These are phyloP conservation scores for Penicillium salamii DNA, from an alignment of 495 filamentous ascomycete genomes.

Conservation along the genomic window DNA sequence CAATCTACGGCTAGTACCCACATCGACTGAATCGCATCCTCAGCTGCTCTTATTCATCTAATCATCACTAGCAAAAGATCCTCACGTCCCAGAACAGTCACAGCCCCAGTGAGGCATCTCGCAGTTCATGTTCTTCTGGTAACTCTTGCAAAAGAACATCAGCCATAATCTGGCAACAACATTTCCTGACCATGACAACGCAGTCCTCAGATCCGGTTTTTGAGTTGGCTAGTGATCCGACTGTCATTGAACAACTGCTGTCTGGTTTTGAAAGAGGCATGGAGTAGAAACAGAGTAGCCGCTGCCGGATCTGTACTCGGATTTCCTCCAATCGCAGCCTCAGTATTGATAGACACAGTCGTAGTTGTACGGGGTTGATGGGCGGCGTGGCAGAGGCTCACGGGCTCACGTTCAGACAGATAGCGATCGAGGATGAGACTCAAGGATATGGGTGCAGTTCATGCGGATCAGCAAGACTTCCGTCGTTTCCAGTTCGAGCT, in stretches of 20 bases:
- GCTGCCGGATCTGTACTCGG: conserved; percentile 10
- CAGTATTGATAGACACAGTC: conserved; percentile 12
- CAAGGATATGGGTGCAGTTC: neutral
- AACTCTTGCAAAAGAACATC: conserved; percentile 5
- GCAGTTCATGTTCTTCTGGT: conserved; percentile 18
- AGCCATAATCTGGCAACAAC: conserved; percentile 12
- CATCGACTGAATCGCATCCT: too few species aligned
- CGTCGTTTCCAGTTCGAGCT: too few species aligned
- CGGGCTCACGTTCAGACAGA: neutral
- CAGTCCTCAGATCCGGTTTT: conserved; percentile 11
- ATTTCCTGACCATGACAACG: neutral
- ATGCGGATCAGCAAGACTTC: neutral
- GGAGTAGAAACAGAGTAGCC: conserved; percentile 12
- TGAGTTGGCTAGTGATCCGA: conserved; percentile 9
- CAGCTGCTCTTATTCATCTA: too few species aligned
- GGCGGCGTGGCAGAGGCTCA: neutral
- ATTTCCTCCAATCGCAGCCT: conserved; percentile 10
- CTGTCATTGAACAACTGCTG: conserved; percentile 4
- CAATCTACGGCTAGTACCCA: too few species aligned
- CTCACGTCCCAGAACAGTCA: neutral
- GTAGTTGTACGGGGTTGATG: conserved; percentile 5
- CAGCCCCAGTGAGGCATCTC: conserved; percentile 3
- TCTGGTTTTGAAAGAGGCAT: conserved; percentile 7
- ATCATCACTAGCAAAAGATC: too few species aligned
- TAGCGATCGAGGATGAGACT: neutral